Percentiles rank a stretch among this genome's conserved stretches.
These are phyloP conservation scores for Triadica sebifera DNA, from an alignment of 345 rosid genomes.

Conservation along the genomic window DNA sequence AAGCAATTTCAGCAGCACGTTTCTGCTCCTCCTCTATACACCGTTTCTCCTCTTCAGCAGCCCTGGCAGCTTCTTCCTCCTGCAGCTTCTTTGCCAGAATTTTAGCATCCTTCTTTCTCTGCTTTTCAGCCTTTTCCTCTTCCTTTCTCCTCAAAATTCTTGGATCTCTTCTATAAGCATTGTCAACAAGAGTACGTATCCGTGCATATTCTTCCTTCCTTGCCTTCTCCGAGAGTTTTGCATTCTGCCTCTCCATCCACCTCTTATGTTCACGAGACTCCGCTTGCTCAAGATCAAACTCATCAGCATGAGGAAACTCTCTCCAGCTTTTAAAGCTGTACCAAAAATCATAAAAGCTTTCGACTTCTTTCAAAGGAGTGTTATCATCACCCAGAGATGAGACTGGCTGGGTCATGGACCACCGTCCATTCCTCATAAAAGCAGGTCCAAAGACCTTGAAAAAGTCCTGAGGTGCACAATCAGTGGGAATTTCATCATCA, in stretches of 20 bases:
- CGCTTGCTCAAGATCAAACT: constrained; percentile 90
- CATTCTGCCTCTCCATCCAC: constrained; percentile 99
- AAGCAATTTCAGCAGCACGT: constrained; percentile 78
- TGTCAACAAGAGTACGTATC: constrained; percentile 80
- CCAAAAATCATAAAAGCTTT: constrained; percentile 85
- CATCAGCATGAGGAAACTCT: constrained; percentile 95
- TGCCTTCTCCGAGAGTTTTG: constrained; percentile 73
- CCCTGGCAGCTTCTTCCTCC: constrained; percentile 81
- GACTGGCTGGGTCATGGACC: constrained; percentile 82
- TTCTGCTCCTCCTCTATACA: constrained; percentile 76
- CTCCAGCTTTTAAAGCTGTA: constrained; percentile 95
- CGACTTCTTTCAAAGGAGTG: constrained; percentile 68
- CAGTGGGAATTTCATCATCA: constrained; percentile 92
- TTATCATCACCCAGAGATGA: constrained; percentile 76
- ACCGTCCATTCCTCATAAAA: constrained; percentile 91
- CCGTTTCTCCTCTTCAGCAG: constrained; percentile 77
- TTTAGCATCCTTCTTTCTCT: constrained; percentile 82
- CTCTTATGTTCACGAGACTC: constrained; percentile 97
- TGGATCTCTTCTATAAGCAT: constrained; percentile 89
- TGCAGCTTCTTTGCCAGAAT: constrained; percentile 75
- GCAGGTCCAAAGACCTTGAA: constrained; percentile 97
- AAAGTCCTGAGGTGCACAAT: constrained; percentile 84
- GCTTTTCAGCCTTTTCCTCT: constrained; percentile 83
- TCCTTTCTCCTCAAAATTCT: constrained; percentile 81
- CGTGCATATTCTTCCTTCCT: constrained; percentile 94